Conservation (phyloP, 2,329 filamentous ascomycete species). For the Corynespora cassiicola region DNA sequence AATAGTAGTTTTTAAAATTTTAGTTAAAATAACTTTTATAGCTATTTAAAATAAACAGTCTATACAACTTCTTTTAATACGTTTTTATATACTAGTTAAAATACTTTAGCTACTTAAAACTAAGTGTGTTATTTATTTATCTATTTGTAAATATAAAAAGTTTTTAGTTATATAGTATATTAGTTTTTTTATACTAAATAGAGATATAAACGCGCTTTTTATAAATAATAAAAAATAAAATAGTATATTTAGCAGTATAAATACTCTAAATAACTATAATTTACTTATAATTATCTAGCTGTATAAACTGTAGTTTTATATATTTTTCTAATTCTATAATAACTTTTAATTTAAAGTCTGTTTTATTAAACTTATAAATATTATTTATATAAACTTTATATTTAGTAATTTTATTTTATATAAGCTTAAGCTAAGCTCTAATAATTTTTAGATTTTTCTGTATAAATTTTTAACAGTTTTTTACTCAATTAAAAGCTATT, state of each 20-base stretch:
- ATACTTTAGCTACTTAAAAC: constrained; percentile 21
- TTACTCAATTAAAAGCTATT: constrained; percentile 18
- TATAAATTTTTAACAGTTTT: constrained; percentile 8
- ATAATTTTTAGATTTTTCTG: constrained; percentile 11
- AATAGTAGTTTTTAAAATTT: constrained; percentile 1
- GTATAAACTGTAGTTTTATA: constrained; percentile 2
- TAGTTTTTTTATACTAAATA: constrained; percentile 27
- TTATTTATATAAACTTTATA: constrained; percentile 13
- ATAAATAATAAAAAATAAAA: constrained; percentile 19
- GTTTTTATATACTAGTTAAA: constrained; percentile 13
- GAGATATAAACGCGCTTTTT: constrained; percentile 16
- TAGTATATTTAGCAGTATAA: constrained; percentile 6
- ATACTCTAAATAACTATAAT: constrained; percentile 20
- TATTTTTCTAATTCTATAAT: constrained; percentile 10
- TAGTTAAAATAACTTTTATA: constrained; percentile 2
- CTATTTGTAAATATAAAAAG: constrained; percentile 18
- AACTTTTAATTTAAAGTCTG: constrained; percentile 36
- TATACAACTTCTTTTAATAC: constrained; percentile 1
- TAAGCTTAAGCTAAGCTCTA: constrained; percentile 16
- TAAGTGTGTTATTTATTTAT: constrained; percentile 18
- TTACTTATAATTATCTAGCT: constrained; percentile 16
- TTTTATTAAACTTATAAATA: constrained; percentile 32
- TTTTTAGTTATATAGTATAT: constrained; percentile 16
- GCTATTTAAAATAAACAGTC: constrained; percentile 1
- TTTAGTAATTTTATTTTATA: constrained; percentile 11